Evolutionary conservation across 805 yeast genomes (phyloP).

Genomic region (Suhomyces faveliae): DNA sequence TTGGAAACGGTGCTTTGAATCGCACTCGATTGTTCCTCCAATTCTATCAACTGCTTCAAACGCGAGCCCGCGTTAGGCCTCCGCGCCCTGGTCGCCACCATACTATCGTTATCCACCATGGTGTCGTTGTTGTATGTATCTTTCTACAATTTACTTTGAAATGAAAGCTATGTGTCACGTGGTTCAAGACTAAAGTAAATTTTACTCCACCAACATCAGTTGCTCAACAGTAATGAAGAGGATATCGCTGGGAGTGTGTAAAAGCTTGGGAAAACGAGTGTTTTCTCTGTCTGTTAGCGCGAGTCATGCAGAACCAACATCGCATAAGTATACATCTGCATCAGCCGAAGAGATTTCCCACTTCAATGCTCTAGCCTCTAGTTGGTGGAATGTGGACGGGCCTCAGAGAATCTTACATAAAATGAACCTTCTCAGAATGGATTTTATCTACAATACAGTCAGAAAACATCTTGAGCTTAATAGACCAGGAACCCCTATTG

Average conservation of each 20-base stretch:
- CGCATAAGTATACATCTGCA: slow-evolving; percentile 33
- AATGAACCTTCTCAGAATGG: slow-evolving; percentile 89
- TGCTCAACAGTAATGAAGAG: not conserved
- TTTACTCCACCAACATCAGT: not conserved
- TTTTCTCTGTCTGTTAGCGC: slow-evolving; percentile 1
- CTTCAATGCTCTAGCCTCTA: slow-evolving; percentile 80
- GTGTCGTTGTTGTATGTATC: not conserved
- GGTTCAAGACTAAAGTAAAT: not conserved
- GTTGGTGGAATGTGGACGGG: slow-evolving; percentile 98
- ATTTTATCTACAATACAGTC: slow-evolving; percentile 70
- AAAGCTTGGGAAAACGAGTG: slow-evolving; percentile 13
- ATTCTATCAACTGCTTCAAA: slow-evolving; percentile 65
- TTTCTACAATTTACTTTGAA: not conserved
- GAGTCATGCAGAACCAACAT: slow-evolving; percentile 4
- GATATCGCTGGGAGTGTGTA: not conserved
- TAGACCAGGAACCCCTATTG: slow-evolving; percentile 19
- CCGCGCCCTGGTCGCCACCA: slow-evolving; percentile 72
- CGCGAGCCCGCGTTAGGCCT: slow-evolving; percentile 91
- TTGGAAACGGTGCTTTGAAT: slow-evolving; percentile 17
- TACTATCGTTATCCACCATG: slow-evolving; percentile 39
- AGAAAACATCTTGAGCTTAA: slow-evolving; percentile 44
- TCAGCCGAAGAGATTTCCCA: slow-evolving; percentile 70
- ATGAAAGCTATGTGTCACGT: not conserved
- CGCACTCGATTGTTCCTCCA: slow-evolving; percentile 56
- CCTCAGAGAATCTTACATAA: slow-evolving; percentile 91